Evolutionary conservation across 345 rosid species (phyloP).

Genomic region (Euphorbia pulcherrima): DNA sequence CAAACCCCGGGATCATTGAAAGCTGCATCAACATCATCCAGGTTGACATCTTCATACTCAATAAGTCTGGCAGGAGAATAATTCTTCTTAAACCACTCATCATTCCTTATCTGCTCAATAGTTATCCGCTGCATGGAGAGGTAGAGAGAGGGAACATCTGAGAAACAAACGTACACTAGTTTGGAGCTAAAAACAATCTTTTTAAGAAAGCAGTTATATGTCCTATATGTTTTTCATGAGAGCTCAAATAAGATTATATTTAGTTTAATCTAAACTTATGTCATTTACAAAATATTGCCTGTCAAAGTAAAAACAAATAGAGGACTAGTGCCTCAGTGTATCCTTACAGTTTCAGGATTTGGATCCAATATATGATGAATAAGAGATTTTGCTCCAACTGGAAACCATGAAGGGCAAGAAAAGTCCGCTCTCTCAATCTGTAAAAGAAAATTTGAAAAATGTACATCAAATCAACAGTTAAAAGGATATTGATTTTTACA

Average conservation of each 20-base stretch:
- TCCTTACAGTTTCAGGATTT: constrained; percentile 80
- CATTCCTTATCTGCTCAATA: constrained; percentile 63
- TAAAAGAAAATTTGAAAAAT: constrained; percentile 15
- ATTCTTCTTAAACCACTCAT: constrained; percentile 75
- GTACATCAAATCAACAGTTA: constrained; percentile 1
- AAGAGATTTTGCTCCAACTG: constrained; percentile 78
- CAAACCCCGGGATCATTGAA: constrained; percentile 85
- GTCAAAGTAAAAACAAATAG: not conserved
- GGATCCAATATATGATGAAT: constrained; percentile 82
- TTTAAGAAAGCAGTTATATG: not conserved
- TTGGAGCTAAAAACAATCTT: not conserved
- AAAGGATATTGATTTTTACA: not conserved
- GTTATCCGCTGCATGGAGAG: constrained; percentile 66
- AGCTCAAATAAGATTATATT: not conserved
- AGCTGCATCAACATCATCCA: constrained; percentile 90
- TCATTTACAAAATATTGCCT: constrained; percentile 11
- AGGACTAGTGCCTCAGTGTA: constrained; percentile 5
- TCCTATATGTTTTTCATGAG: not conserved
- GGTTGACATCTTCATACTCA: constrained; percentile 83
- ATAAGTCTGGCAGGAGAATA: constrained; percentile 62
- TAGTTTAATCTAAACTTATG: not conserved
- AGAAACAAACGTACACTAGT: constrained; percentile 13
- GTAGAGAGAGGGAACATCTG: constrained; percentile 1
- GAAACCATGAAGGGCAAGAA: constrained; percentile 85
- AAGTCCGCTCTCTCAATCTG: constrained; percentile 85